These are phyloP conservation scores for Rhodotorula taiwanensis DNA, from an alignment of 768 basidiomycete genomes.

Conservation along the genomic window DNA sequence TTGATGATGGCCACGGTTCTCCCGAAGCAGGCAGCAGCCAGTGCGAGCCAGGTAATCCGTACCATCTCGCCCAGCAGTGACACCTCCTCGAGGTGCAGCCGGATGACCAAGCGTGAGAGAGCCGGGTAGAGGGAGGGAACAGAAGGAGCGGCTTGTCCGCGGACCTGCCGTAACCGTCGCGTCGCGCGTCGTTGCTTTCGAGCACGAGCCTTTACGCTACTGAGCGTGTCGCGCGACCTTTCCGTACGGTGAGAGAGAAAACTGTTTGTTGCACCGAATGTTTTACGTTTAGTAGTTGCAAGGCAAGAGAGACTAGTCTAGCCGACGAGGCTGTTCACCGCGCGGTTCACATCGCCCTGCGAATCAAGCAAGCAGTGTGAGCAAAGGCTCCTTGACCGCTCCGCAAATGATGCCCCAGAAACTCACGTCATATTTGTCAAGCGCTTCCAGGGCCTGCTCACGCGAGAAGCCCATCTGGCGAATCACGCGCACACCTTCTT, in stretches of 20 bases:
- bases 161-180: too few relatives aligned
- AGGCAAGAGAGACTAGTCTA: neutral
- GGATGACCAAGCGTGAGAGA: neutral
- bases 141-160: too few relatives aligned
- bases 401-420: too few relatives aligned
- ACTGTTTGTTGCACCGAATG: too few relatives aligned
- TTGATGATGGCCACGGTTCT: neutral
- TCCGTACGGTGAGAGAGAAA: too few relatives aligned
- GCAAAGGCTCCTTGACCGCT: neutral
- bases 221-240: too few relatives aligned
- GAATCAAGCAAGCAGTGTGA: neutral
- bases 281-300: too few relatives aligned
- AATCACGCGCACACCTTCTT: constrained; percentile 68
- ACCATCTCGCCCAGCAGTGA: too few relatives aligned
- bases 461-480: constrained; percentile 87
- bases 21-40: neutral
- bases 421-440: constrained; percentile 65
- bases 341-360: constrained; percentile 26
- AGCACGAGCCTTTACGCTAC: too few relatives aligned
- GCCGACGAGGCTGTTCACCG: constrained; percentile 23
- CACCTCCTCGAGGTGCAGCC: neutral
- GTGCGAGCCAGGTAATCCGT: too few relatives aligned
- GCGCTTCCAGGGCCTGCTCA: constrained; percentile 67
- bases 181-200: too few relatives aligned
- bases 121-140: neutral